Percentiles rank a stretch among this genome's conserved stretches.
These are phyloP conservation scores for Tylopilus balloui DNA, from an alignment of 768 basidiomycete species.

Conservation along the genomic window DNA sequence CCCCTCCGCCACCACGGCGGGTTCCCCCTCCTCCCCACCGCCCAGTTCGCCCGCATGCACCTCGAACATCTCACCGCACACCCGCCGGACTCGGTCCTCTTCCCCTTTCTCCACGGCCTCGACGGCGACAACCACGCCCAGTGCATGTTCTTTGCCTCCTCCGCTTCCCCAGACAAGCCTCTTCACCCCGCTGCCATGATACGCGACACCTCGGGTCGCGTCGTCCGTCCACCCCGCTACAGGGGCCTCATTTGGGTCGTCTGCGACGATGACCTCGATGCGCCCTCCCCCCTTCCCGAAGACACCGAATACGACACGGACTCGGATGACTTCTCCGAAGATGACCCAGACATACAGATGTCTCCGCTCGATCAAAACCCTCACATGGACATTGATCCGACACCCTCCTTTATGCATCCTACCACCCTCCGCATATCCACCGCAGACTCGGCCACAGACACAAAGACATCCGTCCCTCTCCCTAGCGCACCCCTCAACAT, in stretches of 20 bases:
- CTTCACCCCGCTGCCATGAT: slow-evolving; percentile 23
- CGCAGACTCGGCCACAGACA: slow-evolving; percentile 10
- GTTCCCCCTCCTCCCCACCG: slow-evolving; percentile 36
- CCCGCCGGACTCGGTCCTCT: slow-evolving; percentile 75
- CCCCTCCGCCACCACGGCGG: background rate
- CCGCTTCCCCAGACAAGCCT: slow-evolving; percentile 21
- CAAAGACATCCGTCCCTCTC: slow-evolving; percentile 4
- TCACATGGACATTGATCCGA: slow-evolving; percentile 28
- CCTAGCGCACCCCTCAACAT: slow-evolving; percentile 16
- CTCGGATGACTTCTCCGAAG: slow-evolving; percentile 28
- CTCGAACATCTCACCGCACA: slow-evolving; percentile 61
- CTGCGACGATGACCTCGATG: slow-evolving; percentile 61
- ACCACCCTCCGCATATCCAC: slow-evolving; percentile 32
- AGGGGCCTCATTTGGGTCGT: slow-evolving; percentile 84
- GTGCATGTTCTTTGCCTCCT: slow-evolving; percentile 68
- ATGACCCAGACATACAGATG: slow-evolving; percentile 27
- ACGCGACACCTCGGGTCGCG: slow-evolving; percentile 23
- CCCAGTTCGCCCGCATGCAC: slow-evolving; percentile 57
- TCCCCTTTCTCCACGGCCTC: slow-evolving; percentile 86
- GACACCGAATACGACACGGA: slow-evolving; percentile 31
- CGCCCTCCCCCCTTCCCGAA: slow-evolving; percentile 15
- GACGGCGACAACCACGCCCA: slow-evolving; percentile 78
- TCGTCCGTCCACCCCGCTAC: slow-evolving; percentile 41
- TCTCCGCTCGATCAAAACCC: slow-evolving; percentile 27
- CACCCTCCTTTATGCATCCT: slow-evolving; percentile 36